Conservation (phyloP, 768 basidiomycete species). For the Ramaria rubella region DNA sequence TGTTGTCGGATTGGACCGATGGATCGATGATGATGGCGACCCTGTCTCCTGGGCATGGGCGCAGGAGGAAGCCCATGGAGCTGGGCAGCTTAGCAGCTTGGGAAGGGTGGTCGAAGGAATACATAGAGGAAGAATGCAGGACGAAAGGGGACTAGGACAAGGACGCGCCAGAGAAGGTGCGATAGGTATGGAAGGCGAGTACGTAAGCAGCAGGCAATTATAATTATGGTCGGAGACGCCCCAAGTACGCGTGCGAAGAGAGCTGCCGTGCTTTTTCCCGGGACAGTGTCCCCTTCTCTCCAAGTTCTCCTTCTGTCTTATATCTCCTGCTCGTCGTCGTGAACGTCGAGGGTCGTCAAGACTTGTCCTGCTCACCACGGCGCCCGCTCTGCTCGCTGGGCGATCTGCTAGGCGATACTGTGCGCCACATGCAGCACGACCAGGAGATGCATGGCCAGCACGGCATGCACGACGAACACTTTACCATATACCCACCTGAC, state of each 20-base stretch:
- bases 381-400: background rate
- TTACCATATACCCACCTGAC: conserved; percentile 3
- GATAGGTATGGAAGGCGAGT: background rate
- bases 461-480: conserved; percentile 5
- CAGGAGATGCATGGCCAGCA: conserved; percentile 10
- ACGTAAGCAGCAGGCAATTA: conserved; percentile 2
- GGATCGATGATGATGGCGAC: background rate
- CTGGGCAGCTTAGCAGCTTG: too few species aligned
- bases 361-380: background rate
- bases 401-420: background rate
- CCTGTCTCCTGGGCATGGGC: background rate
- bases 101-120: background rate
- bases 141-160: background rate
- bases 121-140: background rate
- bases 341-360: background rate
- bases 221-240: conserved; percentile 9
- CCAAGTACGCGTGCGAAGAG: conserved; percentile 7
- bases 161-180: background rate
- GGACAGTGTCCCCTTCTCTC: conserved; percentile 4
- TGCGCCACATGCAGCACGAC: conserved; percentile 9
- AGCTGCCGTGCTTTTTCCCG: conserved; percentile 4
- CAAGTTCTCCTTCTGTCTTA: background rate
- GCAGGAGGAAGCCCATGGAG: conserved; percentile 1
- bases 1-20: background rate
- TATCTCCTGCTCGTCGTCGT: background rate